These are phyloP conservation scores for Mangifera indica DNA, from an alignment of 345 rosid species.

Conservation along the genomic window DNA sequence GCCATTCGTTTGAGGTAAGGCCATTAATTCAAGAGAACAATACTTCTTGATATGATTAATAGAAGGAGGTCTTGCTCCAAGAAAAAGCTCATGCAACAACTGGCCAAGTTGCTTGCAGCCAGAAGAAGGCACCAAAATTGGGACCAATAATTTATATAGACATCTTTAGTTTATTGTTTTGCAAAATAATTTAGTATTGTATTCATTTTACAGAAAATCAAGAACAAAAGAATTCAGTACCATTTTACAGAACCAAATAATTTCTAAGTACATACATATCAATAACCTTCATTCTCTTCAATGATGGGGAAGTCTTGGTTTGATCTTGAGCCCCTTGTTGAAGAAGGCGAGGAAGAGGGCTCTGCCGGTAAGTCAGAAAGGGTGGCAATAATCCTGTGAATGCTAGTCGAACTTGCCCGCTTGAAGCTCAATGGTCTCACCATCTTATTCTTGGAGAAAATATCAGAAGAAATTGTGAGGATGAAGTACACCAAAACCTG, in stretches of 20 bases:
- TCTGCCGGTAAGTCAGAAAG: constrained; percentile 50
- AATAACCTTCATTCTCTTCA: background rate
- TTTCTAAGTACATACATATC: background rate
- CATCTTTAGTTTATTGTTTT: background rate
- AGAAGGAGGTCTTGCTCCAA: constrained; percentile 3
- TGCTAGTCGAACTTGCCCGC: constrained; percentile 46
- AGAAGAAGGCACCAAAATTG: background rate
- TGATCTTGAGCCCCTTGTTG: constrained; percentile 20
- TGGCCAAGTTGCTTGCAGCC: background rate
- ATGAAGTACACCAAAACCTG: constrained; percentile 54
- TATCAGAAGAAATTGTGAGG: constrained; percentile 44
- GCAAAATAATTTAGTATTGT: background rate
- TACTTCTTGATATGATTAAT: too few species aligned
- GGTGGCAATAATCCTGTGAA: constrained; percentile 46
- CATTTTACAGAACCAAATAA: background rate
- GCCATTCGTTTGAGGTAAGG: constrained; percentile 22
- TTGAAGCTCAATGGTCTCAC: constrained; percentile 42
- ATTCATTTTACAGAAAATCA: background rate
- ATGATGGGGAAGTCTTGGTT: constrained; percentile 1
- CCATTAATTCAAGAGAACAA: background rate
- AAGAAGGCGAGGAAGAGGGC: constrained; percentile 30
- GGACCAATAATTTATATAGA: background rate
- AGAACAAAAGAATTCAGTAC: constrained; percentile 6
- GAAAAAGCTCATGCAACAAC: constrained; percentile 9
- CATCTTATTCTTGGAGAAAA: constrained; percentile 44